A percentile compares a stretch with the other conserved stretches of the same genome.
phyloP scores from a whole-genome alignment of 1,284 basidiomycete species.

The Ceratobasidium sp. region DNA sequence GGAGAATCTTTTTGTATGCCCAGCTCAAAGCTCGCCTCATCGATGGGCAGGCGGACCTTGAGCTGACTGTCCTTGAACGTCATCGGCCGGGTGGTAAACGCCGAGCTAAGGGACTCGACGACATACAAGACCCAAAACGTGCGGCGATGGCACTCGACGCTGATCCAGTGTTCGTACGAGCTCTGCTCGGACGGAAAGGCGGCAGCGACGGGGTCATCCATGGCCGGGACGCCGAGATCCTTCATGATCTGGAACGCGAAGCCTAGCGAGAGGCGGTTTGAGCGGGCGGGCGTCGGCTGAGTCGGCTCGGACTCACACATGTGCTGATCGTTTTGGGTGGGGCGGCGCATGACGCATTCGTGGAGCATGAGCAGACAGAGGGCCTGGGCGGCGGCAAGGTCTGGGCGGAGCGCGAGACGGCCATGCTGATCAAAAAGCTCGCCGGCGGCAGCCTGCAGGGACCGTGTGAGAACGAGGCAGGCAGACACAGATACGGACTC shows the following conservation, averaged over 20 bases:
- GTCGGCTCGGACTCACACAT: slow-evolving; percentile 44
- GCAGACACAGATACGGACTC: background rate
- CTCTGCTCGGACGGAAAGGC: slow-evolving; percentile 68
- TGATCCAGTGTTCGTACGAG: slow-evolving; percentile 51
- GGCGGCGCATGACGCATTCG: slow-evolving; percentile 60
- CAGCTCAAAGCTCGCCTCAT: slow-evolving; percentile 80
- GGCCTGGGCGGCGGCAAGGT: slow-evolving; percentile 73
- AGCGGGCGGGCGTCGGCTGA: background rate
- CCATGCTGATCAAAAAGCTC: slow-evolving; percentile 67
- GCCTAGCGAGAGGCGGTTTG: slow-evolving; percentile 20
- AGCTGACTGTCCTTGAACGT: slow-evolving; percentile 65
- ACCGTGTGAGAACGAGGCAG: slow-evolving; percentile 2
- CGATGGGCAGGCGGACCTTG: slow-evolving; percentile 73
- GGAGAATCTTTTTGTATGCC: slow-evolving; percentile 54
- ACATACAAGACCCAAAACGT: slow-evolving; percentile 81
- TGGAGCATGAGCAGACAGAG: slow-evolving; percentile 75
- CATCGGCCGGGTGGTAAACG: slow-evolving; percentile 64
- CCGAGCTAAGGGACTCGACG: slow-evolving; percentile 56
- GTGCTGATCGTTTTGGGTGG: slow-evolving; percentile 53
- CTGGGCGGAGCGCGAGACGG: slow-evolving; percentile 47
- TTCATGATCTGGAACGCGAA: slow-evolving; percentile 71
- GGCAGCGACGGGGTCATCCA: slow-evolving; percentile 65
- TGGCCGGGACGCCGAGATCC: slow-evolving; percentile 67
- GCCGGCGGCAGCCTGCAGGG: slow-evolving; percentile 34
- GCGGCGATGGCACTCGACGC: slow-evolving; percentile 64